A percentile compares a stretch with the other conserved stretches of the same genome.
Evolutionary conservation across 176 grass and related monocot species (phyloP).

Genomic region (Lolium perenne): DNA sequence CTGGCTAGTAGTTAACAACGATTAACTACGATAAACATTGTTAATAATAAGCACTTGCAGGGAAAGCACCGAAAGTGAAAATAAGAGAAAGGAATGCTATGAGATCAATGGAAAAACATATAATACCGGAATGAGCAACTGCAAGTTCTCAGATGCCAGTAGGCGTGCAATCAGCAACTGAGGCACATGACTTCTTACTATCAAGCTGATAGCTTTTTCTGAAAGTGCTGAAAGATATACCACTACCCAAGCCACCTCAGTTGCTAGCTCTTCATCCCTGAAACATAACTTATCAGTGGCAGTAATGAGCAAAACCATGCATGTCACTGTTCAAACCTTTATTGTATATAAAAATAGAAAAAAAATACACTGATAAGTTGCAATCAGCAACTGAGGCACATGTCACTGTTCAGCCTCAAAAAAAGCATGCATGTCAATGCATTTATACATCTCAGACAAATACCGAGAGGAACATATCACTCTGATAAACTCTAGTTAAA

Average conservation of each 20-base stretch:
- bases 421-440: slow-evolving; percentile 26
- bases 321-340: too few species aligned
- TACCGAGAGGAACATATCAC: background rate
- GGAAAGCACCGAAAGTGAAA: background rate
- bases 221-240: slow-evolving; percentile 97
- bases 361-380: too few species aligned
- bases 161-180: slow-evolving; percentile 73
- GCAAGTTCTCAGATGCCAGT: slow-evolving; percentile 74
- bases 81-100: slow-evolving; percentile 20
- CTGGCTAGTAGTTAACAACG: background rate
- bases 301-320: slow-evolving; percentile 29
- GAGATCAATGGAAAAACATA: slow-evolving; percentile 4
- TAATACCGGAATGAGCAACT: slow-evolving; percentile 88
- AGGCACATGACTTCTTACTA: slow-evolving; percentile 66
- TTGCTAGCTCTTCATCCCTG: slow-evolving; percentile 87
- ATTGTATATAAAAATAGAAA: too few species aligned
- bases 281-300: slow-evolving; percentile 29
- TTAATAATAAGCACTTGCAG: slow-evolving; percentile 1
- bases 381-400: too few species aligned
- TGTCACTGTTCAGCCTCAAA: too few species aligned
- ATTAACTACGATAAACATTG: slow-evolving; percentile 1
- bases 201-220: slow-evolving; percentile 63
- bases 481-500: too few species aligned
- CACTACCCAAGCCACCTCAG: slow-evolving; percentile 95
- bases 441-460: slow-evolving; percentile 5